Conservation (phyloP, 2,329 filamentous ascomycete species). For the Diaporthe citri region DNA sequence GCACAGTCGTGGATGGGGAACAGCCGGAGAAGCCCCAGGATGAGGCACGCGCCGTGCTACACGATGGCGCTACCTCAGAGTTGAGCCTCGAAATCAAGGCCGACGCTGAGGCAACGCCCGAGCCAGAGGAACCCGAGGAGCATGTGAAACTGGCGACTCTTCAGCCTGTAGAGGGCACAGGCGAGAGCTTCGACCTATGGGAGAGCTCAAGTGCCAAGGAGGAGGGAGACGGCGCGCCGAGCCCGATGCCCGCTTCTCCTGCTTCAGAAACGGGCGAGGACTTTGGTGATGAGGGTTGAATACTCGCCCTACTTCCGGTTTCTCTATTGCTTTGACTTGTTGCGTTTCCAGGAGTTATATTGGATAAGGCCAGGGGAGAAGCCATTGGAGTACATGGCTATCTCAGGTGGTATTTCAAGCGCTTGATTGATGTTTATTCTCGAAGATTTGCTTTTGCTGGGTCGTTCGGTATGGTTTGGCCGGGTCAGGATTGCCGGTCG, state of each 20-base stretch:
- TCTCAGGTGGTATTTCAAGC: slow-evolving; percentile 14
- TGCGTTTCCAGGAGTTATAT: slow-evolving; percentile 16
- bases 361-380: not conserved
- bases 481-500: not conserved
- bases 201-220: slow-evolving; percentile 76
- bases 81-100: slow-evolving; percentile 46
- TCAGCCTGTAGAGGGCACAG: slow-evolving; percentile 69
- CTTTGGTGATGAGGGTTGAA: slow-evolving; percentile 23
- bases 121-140: slow-evolving; percentile 33
- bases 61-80: slow-evolving; percentile 43
- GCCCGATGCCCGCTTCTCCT: slow-evolving; percentile 35
- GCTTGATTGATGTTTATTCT: slow-evolving; percentile 11
- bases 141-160: slow-evolving; percentile 60
- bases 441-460: slow-evolving; percentile 15
- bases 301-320: not conserved
- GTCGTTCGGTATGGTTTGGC: not conserved
- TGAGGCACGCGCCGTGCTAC: not conserved
- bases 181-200: slow-evolving; percentile 76
- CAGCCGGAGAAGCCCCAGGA: slow-evolving; percentile 28
- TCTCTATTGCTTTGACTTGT: not conserved
- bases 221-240: slow-evolving; percentile 55
- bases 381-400: slow-evolving; percentile 3
- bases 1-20: slow-evolving; percentile 44
- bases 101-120: slow-evolving; percentile 35
- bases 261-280: slow-evolving; percentile 28